Evolutionary conservation across 2,329 filamentous ascomycete species (phyloP).

Genomic region (Plectosphaerella sp.): DNA sequence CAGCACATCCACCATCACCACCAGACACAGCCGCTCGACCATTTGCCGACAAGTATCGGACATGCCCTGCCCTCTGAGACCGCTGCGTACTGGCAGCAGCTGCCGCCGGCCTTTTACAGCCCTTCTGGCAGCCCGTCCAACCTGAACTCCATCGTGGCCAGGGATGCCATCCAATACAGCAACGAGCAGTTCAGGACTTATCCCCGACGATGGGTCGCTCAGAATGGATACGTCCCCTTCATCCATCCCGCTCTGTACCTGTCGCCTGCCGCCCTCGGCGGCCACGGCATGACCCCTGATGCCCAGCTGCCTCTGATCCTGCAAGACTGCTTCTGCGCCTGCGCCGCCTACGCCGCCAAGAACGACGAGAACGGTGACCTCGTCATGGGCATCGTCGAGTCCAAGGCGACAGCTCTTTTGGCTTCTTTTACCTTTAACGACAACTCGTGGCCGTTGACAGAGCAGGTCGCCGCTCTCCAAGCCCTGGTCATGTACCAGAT

Average conservation of each 20-base stretch:
- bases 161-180: constrained; percentile 11
- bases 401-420: constrained; percentile 14
- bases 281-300: constrained; percentile 4
- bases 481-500: constrained; percentile 17
- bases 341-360: constrained; percentile 18
- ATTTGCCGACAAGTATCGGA: constrained; percentile 7
- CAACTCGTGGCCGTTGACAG: constrained; percentile 10
- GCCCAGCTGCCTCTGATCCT: constrained; percentile 16
- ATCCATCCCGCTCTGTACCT: constrained; percentile 21
- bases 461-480: constrained; percentile 15
- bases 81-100: constrained; percentile 6
- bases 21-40: neutral
- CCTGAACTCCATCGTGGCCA: constrained; percentile 2
- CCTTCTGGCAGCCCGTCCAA: constrained; percentile 4
- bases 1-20: neutral
- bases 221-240: constrained; percentile 18
- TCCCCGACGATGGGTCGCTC: constrained; percentile 18
- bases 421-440: constrained; percentile 8
- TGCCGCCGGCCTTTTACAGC: constrained; percentile 9
- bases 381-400: constrained; percentile 17
- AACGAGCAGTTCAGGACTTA: constrained; percentile 14
- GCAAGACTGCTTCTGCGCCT: constrained; percentile 21
- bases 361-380: constrained; percentile 17
- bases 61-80: constrained; percentile 3
- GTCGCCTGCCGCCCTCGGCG: constrained; percentile 3